Evolutionary conservation across 305 asterid species (phyloP).

Genomic region (Fraxinus latifolia): DNA sequence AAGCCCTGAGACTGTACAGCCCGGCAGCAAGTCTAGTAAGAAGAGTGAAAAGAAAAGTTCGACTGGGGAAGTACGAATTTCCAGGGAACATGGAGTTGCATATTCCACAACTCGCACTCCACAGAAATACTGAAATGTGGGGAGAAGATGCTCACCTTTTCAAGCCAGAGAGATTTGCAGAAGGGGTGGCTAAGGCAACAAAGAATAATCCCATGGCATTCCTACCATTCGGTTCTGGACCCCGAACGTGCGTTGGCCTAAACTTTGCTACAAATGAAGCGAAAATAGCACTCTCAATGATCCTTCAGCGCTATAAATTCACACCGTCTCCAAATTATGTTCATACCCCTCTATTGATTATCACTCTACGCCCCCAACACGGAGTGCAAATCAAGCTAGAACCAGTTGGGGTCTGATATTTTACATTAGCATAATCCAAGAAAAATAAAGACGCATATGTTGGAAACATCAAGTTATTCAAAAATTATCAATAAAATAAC

Average conservation of each 20-base stretch:
- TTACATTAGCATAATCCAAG: background rate
- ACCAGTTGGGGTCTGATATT: slow-evolving; percentile 3
- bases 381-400: slow-evolving; percentile 50
- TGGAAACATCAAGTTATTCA: background rate
- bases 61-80: slow-evolving; percentile 39
- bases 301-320: slow-evolving; percentile 49
- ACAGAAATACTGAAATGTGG: slow-evolving; percentile 44
- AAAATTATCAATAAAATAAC: background rate
- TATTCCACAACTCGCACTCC: slow-evolving; percentile 43
- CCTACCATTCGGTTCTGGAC: slow-evolving; percentile 54
- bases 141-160: slow-evolving; percentile 50
- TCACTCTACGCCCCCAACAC: slow-evolving; percentile 39
- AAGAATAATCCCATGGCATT: slow-evolving; percentile 40
- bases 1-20: slow-evolving; percentile 48
- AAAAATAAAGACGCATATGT: background rate
- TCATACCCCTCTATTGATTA: slow-evolving; percentile 39
- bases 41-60: slow-evolving; percentile 22
- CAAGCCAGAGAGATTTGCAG: slow-evolving; percentile 54
- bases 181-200: slow-evolving; percentile 56
- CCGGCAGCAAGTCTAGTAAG: slow-evolving; percentile 34
- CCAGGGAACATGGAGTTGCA: slow-evolving; percentile 40
- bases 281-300: slow-evolving; percentile 54
- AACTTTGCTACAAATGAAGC: slow-evolving; percentile 48
- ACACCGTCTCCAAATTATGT: slow-evolving; percentile 40
- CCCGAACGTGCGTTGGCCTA: slow-evolving; percentile 50